Base-by-base conservation (phyloP, 2,329 filamentous ascomycete genomes). In the Rutstroemia sydowiana region DNA sequence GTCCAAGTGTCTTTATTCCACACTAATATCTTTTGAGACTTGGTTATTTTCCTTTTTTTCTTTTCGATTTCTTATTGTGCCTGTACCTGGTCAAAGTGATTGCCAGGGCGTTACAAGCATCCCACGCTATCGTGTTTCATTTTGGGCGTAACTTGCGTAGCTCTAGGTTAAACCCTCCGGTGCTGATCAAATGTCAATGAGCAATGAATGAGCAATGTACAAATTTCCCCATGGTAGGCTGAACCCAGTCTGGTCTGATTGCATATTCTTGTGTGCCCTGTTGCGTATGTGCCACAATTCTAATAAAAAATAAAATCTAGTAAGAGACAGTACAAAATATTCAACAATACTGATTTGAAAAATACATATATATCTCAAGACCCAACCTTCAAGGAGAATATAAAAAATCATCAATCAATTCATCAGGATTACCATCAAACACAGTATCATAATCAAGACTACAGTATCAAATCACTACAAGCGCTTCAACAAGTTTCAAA, bases 51-150 rank as follows among this genome's bases (percentile, higher is more conserved):
- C 14, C 34, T n/a, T 34, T 34, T n/a, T 10, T 34, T 11, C 31
- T 34, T 10, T 34, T 10, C 31, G 31, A 34, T n/a, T 34, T 44
- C 41, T 32, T 18, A 46, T 45, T 45, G 48, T 51, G 46, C 48
- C 48, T 51, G 42, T 32, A 39, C 36, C 36, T 21, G 36, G 36
- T 39, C 36, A 39, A 39, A 49, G 46, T 42, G 23, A 54, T 52
- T 50, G 41, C 42, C 48, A 46, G 42, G 42, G 50, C 42, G 52
- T 55, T 52, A 55, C 61, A 63, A 56, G 62, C 53, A 57, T 57
- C 53, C 62, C 62, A 63, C 62, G 60, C 62, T 63, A 63, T 63
- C 55, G 57, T 63, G 62, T 64, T 64, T 64, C 61, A 63, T 62
- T 61, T 55, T 57, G 45, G 58, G 56, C 59, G 55, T 51, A 23